Evolutionary conservation across 2,329 filamentous ascomycete genomes (phyloP).

Genomic region (Alternaria hordeiaustralica): DNA sequence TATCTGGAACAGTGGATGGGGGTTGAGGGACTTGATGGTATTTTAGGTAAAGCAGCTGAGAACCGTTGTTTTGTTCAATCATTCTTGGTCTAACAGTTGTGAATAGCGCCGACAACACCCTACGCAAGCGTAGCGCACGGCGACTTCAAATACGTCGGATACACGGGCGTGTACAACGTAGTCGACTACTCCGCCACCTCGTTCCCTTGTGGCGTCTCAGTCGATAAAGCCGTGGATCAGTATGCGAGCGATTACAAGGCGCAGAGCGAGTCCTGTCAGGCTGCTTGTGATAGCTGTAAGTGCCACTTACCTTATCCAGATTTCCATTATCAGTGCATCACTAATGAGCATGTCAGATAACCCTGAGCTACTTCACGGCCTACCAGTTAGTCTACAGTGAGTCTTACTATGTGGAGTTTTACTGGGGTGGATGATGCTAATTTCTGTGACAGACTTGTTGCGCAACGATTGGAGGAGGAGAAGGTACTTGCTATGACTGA

Average conservation of each 20-base stretch:
- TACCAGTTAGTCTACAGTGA: slow-evolving; percentile 53
- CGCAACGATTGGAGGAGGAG: slow-evolving; percentile 51
- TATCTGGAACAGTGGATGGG: slow-evolving; percentile 56
- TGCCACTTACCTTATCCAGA: too few relatives aligned
- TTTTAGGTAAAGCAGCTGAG: slow-evolving; percentile 43
- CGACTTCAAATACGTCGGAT: slow-evolving; percentile 55
- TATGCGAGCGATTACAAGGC: slow-evolving; percentile 28
- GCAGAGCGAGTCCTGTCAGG: slow-evolving; percentile 50
- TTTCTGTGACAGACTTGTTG: slow-evolving; percentile 38
- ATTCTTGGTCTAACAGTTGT: slow-evolving; percentile 9
- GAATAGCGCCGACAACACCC: slow-evolving; percentile 54
- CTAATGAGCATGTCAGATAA: slow-evolving; percentile 39
- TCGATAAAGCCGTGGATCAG: slow-evolving; percentile 49
- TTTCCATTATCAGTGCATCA: too few relatives aligned
- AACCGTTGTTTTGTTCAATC: neutral
- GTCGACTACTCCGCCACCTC: slow-evolving; percentile 56
- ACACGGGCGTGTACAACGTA: slow-evolving; percentile 57
- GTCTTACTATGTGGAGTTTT: neutral
- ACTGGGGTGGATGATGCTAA: neutral
- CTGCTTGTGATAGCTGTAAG: slow-evolving; percentile 52
- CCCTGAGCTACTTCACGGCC: slow-evolving; percentile 49
- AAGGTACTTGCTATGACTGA: slow-evolving; percentile 52
- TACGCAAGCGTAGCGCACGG: slow-evolving; percentile 53
- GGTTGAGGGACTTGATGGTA: slow-evolving; percentile 52
- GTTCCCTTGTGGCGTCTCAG: slow-evolving; percentile 52